Conservation (phyloP, 805 yeast genomes). For the Torulaspora franciscae region DNA sequence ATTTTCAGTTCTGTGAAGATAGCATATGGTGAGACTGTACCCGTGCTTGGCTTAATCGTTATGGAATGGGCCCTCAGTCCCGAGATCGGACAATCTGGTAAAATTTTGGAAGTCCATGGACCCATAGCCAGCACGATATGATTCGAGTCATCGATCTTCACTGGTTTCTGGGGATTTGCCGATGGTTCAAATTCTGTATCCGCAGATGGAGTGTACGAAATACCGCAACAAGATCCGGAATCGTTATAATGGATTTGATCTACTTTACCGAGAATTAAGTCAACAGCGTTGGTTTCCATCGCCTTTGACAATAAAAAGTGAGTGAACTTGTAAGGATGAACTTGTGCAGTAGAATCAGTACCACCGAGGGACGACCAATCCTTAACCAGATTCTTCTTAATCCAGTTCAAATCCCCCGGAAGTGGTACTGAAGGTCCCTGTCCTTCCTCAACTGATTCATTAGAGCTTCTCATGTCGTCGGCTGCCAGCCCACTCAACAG, state of each 20-base stretch:
- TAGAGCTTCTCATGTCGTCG: constrained; percentile 3
- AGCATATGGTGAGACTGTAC: constrained; percentile 84
- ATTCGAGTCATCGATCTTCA: constrained; percentile 54
- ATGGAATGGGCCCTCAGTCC: constrained; percentile 95
- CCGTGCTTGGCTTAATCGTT: constrained; percentile 75
- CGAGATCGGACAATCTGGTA: constrained; percentile 90
- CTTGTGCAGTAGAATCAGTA: constrained; percentile 87
- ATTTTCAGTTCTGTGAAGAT: constrained; percentile 85
- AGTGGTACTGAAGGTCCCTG: constrained; percentile 24
- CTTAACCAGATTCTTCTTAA: constrained; percentile 55
- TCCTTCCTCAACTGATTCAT: constrained; percentile 3
- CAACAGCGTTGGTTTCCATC: constrained; percentile 76
- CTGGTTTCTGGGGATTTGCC: constrained; percentile 34
- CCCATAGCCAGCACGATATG: constrained; percentile 85
- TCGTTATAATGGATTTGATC: constrained; percentile 58
- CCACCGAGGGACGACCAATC: constrained; percentile 81
- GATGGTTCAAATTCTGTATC: constrained; percentile 34
- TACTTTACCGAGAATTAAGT: constrained; percentile 79
- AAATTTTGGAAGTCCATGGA: constrained; percentile 91
- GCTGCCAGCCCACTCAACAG: constrained; percentile 4
- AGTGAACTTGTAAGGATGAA: constrained; percentile 94
- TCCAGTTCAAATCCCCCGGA: constrained; percentile 75
- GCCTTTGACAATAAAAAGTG: constrained; percentile 74
- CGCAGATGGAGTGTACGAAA: constrained; percentile 50
- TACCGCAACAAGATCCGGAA: constrained; percentile 67